These are phyloP conservation scores for Thalassiosira profunda DNA, from an alignment of 108 stramenopile genomes.

Conservation along the genomic window DNA sequence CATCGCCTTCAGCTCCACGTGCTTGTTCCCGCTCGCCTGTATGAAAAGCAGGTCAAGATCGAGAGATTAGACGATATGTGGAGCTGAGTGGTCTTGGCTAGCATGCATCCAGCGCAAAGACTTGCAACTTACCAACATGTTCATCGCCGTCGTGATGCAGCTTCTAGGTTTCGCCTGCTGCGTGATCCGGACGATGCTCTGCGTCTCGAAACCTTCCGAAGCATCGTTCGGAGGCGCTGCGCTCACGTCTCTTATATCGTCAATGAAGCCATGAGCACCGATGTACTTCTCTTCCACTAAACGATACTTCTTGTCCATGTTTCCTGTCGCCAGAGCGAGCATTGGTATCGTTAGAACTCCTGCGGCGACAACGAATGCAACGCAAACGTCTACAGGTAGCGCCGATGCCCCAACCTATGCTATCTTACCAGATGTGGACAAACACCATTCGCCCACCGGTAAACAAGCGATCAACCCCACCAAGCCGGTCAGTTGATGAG, in stretches of 20 bases:
- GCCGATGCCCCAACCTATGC: no score
- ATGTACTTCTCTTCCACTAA: conserved; percentile 72
- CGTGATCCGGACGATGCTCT: conserved; percentile 71
- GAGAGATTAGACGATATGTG: background rate
- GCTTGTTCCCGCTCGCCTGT: conserved; percentile 63
- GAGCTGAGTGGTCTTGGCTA: background rate
- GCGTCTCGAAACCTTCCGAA: conserved; percentile 12
- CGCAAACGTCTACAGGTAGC: no score
- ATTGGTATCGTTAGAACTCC: no score
- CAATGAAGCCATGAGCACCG: conserved; percentile 45
- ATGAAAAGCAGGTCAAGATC: background rate
- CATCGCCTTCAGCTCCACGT: conserved; percentile 86
- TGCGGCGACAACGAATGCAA: no score
- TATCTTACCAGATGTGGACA: no score
- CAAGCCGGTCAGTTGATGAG: no score
- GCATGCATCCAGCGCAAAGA: no score
- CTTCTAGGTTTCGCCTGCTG: conserved; percentile 89
- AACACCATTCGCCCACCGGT: no score
- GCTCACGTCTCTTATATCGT: conserved; percentile 51
- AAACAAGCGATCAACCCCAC: no score
- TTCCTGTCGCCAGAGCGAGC: no score
- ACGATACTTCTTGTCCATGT: conserved; percentile 92
- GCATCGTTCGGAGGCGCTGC: conserved; percentile 1
- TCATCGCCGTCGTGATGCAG: conserved; percentile 87
- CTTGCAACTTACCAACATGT: conserved; percentile 67